Evolutionary conservation across 306 rosid genomes (phyloP).

Genomic region (Medicago ruthenica): DNA sequence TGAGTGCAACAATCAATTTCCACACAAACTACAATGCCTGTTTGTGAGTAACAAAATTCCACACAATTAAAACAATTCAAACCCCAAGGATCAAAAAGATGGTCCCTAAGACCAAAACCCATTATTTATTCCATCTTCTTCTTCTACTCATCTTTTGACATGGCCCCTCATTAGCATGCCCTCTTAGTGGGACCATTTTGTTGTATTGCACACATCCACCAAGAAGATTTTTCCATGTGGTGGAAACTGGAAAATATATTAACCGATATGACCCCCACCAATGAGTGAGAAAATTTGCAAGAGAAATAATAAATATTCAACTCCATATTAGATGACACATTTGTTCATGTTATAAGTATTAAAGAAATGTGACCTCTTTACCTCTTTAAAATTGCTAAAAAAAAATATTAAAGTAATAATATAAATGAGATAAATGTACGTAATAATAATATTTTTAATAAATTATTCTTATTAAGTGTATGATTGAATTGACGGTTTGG

Average conservation of each 20-base stretch:
- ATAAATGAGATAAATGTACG: no score
- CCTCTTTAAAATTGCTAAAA: no score
- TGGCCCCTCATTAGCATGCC: conserved; percentile 67
- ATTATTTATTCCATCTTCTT: conserved; percentile 48
- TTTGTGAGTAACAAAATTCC: conserved; percentile 40
- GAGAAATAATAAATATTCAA: not conserved
- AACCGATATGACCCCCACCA: conserved; percentile 50
- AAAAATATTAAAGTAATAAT: no score
- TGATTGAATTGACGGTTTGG: no score
- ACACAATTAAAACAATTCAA: conserved; percentile 54
- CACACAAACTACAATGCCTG: conserved; percentile 52
- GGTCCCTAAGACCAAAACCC: conserved; percentile 63
- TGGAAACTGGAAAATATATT: conserved; percentile 51
- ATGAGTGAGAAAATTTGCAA: conserved; percentile 47
- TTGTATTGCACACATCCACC: conserved; percentile 45
- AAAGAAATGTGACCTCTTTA: no score
- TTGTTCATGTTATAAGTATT: no score
- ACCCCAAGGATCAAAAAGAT: conserved; percentile 43
- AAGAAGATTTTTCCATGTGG: conserved; percentile 41
- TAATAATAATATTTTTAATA: no score
- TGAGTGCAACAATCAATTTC: conserved; percentile 50
- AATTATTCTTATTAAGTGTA: not conserved
- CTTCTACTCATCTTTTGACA: conserved; percentile 40
- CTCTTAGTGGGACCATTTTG: conserved; percentile 53
- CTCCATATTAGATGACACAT: no score